Conservation (phyloP, 768 basidiomycete species). For the Rhodotorula sphaerocarpa region DNA sequence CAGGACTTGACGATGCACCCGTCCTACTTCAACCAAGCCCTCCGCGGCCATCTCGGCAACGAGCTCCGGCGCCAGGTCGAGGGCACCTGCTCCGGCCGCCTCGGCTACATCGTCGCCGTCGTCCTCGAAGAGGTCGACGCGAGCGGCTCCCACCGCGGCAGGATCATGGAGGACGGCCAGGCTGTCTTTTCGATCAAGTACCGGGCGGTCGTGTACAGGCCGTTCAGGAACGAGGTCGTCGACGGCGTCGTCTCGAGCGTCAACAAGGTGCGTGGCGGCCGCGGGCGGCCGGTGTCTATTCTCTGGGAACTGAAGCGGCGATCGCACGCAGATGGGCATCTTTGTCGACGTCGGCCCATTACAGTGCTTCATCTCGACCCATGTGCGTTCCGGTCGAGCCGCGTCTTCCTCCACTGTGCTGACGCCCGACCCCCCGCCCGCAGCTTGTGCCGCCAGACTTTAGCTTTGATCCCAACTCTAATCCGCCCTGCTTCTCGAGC, state of each 20-base stretch:
- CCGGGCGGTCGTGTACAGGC: slow-evolving; percentile 95
- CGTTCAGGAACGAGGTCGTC: slow-evolving; percentile 98
- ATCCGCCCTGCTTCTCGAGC: slow-evolving; percentile 81
- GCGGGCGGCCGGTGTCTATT: no score
- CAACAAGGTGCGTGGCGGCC: slow-evolving; percentile 65
- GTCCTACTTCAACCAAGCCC: slow-evolving; percentile 93
- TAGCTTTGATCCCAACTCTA: slow-evolving; percentile 89
- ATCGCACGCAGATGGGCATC: slow-evolving; percentile 82
- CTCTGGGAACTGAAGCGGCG: no score
- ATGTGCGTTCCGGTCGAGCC: slow-evolving; percentile 51
- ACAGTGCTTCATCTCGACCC: slow-evolving; percentile 88
- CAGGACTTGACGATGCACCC: slow-evolving; percentile 96
- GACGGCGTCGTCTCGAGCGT: slow-evolving; percentile 94
- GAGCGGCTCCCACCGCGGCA: slow-evolving; percentile 30
- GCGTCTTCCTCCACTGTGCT: background rate
- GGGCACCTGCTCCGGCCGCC: slow-evolving; percentile 90
- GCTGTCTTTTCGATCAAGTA: slow-evolving; percentile 93
- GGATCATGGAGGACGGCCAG: slow-evolving; percentile 53
- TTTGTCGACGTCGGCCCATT: slow-evolving; percentile 94
- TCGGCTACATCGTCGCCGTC: slow-evolving; percentile 89
- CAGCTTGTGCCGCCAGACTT: slow-evolving; percentile 91
- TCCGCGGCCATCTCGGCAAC: slow-evolving; percentile 83
- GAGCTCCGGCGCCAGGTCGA: slow-evolving; percentile 95
- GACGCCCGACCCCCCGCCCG: background rate
- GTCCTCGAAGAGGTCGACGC: slow-evolving; percentile 49